Percentiles rank a stretch among this genome's conserved stretches.
These are phyloP conservation scores for Epicoccum nigrum DNA, from an alignment of 2,329 filamentous ascomycete genomes.

Conservation along the genomic window DNA sequence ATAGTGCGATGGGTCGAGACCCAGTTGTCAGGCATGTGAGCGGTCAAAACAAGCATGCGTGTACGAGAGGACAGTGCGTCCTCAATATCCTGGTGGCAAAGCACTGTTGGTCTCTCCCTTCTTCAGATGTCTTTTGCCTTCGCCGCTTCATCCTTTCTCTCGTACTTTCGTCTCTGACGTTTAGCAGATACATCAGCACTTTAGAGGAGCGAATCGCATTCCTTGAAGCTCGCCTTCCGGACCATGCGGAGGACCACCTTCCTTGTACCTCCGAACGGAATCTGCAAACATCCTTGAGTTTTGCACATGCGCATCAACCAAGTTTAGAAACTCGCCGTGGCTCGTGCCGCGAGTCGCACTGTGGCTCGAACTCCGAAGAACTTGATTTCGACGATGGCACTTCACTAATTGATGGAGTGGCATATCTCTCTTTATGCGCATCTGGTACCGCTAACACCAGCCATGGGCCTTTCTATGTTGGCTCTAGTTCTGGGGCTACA, in stretches of 20 bases:
- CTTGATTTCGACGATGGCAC: slow-evolving; percentile 29
- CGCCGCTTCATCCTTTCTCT: too few relatives aligned
- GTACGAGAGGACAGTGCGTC: slow-evolving; percentile 32
- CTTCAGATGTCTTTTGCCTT: too few relatives aligned
- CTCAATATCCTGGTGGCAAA: slow-evolving; percentile 37
- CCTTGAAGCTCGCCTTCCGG: slow-evolving; percentile 33
- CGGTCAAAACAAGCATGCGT: slow-evolving; percentile 28
- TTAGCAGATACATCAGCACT: slow-evolving; percentile 31
- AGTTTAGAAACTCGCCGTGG: not conserved
- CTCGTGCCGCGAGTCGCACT: slow-evolving; percentile 7
- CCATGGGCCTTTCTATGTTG: slow-evolving; percentile 35
- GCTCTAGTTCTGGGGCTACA: slow-evolving; percentile 36
- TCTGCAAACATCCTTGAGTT: not conserved
- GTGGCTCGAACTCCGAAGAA: slow-evolving; percentile 20
- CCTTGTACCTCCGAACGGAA: not conserved
- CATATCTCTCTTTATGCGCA: slow-evolving; percentile 36
- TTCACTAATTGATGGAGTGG: slow-evolving; percentile 35
- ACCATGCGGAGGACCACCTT: slow-evolving; percentile 35
- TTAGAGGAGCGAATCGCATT: slow-evolving; percentile 37
- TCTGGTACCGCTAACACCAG: slow-evolving; percentile 33
- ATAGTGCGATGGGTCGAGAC: slow-evolving; percentile 34
- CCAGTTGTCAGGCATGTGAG: slow-evolving; percentile 29
- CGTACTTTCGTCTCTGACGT: not conserved
- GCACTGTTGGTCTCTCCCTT: slow-evolving; percentile 19
- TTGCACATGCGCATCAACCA: not conserved